Evolutionary conservation across 1,284 basidiomycete genomes (phyloP).

Genomic region (Cryptococcus sp.): DNA sequence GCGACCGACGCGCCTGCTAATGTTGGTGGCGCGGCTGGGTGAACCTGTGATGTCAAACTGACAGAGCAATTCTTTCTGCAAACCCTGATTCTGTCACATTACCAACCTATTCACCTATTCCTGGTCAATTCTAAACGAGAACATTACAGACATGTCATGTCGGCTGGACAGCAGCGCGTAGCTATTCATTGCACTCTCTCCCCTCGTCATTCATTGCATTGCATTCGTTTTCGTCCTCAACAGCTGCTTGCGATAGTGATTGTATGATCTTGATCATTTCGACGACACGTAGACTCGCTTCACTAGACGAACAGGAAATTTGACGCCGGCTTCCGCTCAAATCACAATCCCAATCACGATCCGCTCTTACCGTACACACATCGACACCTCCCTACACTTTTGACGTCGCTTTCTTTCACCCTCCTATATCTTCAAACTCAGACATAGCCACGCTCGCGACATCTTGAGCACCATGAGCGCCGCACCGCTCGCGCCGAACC

Average conservation of each 20-base stretch:
- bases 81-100: conserved; percentile 1
- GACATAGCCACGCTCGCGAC: background rate
- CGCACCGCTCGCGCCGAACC: conserved; percentile 36
- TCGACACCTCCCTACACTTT: background rate
- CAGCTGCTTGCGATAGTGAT: background rate
- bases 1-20: too few relatives aligned
- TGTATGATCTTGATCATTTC: background rate
- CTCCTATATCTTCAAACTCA: background rate
- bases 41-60: too few relatives aligned
- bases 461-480: conserved; percentile 21
- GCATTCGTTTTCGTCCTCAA: background rate
- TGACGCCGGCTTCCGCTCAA: background rate
- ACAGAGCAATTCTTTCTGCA: background rate
- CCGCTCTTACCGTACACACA: background rate
- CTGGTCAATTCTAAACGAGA: background rate
- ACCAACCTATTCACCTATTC: background rate
- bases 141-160: background rate
- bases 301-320: too few relatives aligned
- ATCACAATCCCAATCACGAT: background rate
- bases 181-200: background rate
- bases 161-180: background rate
- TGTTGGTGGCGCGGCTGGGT: too few relatives aligned
- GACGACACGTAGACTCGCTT: too few relatives aligned
- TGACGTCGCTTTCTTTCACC: background rate
- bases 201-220: background rate